Conservation (phyloP, 1,139 yeast species). For the Suhomyces maxii region DNA sequence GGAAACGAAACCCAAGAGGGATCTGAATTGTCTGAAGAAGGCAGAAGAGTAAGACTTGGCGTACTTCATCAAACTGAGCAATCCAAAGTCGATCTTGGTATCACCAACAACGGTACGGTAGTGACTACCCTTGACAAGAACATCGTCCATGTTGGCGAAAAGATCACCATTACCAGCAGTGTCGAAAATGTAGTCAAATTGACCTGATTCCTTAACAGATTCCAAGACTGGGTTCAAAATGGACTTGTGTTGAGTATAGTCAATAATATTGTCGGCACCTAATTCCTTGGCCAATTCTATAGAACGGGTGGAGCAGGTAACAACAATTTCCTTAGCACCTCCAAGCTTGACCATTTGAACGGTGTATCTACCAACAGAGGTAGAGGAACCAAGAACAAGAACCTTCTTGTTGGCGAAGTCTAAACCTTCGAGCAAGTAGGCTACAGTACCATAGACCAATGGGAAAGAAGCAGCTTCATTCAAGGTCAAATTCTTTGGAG, state of each 20-base stretch:
- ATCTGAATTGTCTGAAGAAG: constrained; percentile 10
- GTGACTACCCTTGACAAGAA: constrained; percentile 30
- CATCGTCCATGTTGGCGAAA: constrained; percentile 21
- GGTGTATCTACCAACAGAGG: constrained; percentile 66
- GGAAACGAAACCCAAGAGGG: constrained; percentile 16
- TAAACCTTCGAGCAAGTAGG: constrained; percentile 35
- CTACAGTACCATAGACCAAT: constrained; percentile 59
- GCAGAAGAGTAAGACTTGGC: not conserved
- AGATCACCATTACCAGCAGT: constrained; percentile 31
- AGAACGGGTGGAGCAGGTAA: constrained; percentile 38
- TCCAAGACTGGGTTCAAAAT: constrained; percentile 30
- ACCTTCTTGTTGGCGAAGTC: constrained; percentile 37
- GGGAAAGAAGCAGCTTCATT: constrained; percentile 63
- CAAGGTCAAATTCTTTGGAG: constrained; percentile 49
- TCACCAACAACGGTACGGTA: constrained; percentile 58
- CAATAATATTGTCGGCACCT: constrained; percentile 56
- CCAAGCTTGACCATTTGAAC: constrained; percentile 57
- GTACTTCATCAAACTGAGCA: constrained; percentile 6
- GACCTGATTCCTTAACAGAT: constrained; percentile 25
- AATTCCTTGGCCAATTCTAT: constrained; percentile 39
- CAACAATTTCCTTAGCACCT: constrained; percentile 47
- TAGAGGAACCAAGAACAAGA: constrained; percentile 70
- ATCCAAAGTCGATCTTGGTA: constrained; percentile 29
- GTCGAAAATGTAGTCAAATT: constrained; percentile 41
- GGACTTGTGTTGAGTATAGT: constrained; percentile 41